Evolutionary conservation across 2,329 filamentous ascomycete genomes (phyloP).

Genomic region (Hirsutella minnesotensis): DNA sequence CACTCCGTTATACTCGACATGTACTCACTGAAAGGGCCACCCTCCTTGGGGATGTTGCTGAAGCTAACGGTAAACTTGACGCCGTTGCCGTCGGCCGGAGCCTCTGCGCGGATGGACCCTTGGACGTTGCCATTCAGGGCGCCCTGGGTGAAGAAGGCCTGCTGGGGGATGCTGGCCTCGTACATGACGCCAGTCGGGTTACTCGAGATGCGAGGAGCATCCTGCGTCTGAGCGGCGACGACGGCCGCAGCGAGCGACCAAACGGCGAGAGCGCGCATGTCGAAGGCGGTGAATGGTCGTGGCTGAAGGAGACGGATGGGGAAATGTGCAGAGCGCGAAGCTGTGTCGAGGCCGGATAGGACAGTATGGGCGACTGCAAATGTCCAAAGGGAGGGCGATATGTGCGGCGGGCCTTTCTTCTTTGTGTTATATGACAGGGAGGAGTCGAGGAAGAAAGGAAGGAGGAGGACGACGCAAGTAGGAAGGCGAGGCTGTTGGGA

Average conservation of each 20-base stretch:
- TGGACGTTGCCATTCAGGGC: slow-evolving; percentile 32
- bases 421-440: no score
- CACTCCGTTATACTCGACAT: neutral
- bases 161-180: slow-evolving; percentile 41
- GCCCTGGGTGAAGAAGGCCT: slow-evolving; percentile 36
- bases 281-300: no score
- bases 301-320: no score
- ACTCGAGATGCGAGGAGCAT: slow-evolving; percentile 38
- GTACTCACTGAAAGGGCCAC: slow-evolving; percentile 47
- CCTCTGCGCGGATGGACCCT: slow-evolving; percentile 30
- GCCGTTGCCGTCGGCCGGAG: slow-evolving; percentile 37
- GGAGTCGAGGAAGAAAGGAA: no score
- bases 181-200: slow-evolving; percentile 46
- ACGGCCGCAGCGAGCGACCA: neutral
- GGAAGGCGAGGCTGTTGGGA: no score
- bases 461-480: no score
- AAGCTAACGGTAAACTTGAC: slow-evolving; percentile 44
- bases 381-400: no score
- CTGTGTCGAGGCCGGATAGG: no score
- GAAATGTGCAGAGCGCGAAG: no score
- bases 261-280: neutral
- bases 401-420: no score
- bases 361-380: no score
- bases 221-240: slow-evolving; percentile 12
- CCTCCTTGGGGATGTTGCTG: slow-evolving; percentile 43